Evolutionary conservation across 2,329 filamentous ascomycete genomes (phyloP), one percentile per base, ranked within the genome.

Genomic region (Exutisphaerella laricina): DNA sequence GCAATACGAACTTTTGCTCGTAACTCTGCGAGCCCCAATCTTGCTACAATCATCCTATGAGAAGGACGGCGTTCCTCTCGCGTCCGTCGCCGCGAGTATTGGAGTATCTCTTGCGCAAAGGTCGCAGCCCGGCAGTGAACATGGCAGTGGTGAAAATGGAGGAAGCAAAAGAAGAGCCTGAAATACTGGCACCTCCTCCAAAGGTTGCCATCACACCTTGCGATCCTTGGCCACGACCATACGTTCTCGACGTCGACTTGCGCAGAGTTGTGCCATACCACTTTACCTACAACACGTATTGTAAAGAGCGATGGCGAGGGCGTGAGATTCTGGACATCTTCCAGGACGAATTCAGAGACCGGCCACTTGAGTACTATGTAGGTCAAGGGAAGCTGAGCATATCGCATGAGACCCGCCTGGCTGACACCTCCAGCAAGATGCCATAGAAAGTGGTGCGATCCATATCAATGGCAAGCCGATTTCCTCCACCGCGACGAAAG

Each of bases 231-330:
- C 77, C 78, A 34, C 70, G 71, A 43, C 88, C 88, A 1, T 97
- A 96, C 67, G 84, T 84, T 57, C 73, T 95, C 49, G 84, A 95
- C 56, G 82, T 84, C 55, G 88, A 86, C 6, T 70, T 98, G 49
- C 82, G 89, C 38, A 82, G 88, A 51, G 84, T 96, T 22, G 75
- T 75, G 31, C 90, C 90, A 3, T 97, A 98, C 62, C 80, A 92
- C 63, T 96, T 77, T 65, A 96, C 89, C 2, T 96, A 96, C 72
- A 94, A 95, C 62, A 96, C 90, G 0, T 88, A 80, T 69, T 92
- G 86, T 72, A 98, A 97, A 68, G 78, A 95, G 68, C 77, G 92
- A 65, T 98, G 92, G 92, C 78, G 90, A 41, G 86, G 83, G 22
- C 76, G 87, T 26, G 75, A 78, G 47, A 70, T 98, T 34, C 72